Evolutionary conservation across 805 yeast genomes (phyloP), one percentile per base, ranked within the genome.

Genomic region (Metschnikowia borealis): DNA sequence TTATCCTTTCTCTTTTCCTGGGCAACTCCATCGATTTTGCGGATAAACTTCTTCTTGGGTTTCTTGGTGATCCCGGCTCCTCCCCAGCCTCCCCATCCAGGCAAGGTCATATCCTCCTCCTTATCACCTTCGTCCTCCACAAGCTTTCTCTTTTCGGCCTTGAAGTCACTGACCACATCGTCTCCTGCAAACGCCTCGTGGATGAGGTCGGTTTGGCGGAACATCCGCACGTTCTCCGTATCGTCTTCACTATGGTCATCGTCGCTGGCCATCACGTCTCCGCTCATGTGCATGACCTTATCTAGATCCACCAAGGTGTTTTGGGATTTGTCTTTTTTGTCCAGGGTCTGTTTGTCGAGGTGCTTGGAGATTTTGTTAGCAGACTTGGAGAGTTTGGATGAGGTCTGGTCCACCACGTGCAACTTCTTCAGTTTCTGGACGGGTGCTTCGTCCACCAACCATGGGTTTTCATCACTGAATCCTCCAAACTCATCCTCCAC

Each of bases 11-110:
- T 83, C 64, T 84, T 81, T 58, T 86, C 83, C 53, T 78, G 76
- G 33, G 78, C 77, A 45, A 90, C 83, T 44, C 99, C 98, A 61
- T 84, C 82, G 26, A 88, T 73, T 56, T 82, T 87, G 59, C 86
- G 82, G 34, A 85, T 75, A 49, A 86, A 75, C 64, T 83, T 85
- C 63, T 81, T 79, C 64, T 80, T 82, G 64, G 73, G 72, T 15
- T 57, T 63, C 51, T 61, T 68, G 38, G 62, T 60, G 21, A 23
- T 33, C 18, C 60, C 67, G 8, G 79, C 81, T 36, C 97, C 97
- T 10, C 92, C 87, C 99, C 99, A 94, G 40, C 86, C 87, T 44
- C 98, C 98, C 97, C 98, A 94, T 1, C 99, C 99, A 3, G 97
- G 98, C 47, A 91, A 69, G 0, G 96, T 85, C 44, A 86, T 70